Base-by-base conservation (phyloP, 2,329 filamentous ascomycete genomes). In the Cladophialophora exuberans region DNA sequence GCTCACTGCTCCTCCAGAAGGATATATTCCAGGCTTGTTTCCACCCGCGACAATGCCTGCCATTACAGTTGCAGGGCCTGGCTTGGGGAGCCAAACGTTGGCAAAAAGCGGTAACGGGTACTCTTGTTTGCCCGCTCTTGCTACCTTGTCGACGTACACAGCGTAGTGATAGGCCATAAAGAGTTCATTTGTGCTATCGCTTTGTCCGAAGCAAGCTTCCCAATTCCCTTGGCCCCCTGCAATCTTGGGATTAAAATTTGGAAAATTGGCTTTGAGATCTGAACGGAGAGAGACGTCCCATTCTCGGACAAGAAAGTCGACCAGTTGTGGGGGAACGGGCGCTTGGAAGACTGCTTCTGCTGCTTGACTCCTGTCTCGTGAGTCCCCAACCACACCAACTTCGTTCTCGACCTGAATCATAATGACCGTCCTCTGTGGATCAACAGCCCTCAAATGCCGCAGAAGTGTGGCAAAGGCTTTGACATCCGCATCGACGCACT, bases 341-440 rank as follows among this genome's bases (percentile, higher is more conserved):
- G 11, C 13, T 9, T 17, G 3, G 15, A 38, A 38, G 10, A 17
- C 35, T 2, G 9, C 11, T n/a, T n/a, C 17, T 38, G 35, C 35
- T n/a, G 10, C 11, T 9, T 9, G 11, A n/a, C n/a, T 17, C 2
- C 74, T 68, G 60, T 82, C 80, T 18, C 79, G 70, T 6, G 75
- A 81, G 60, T 82, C 79, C 0, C 79, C 78, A 0, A 82, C 67
- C 0, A 82, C 56, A 0, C 80, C 80, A 0, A 72, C 73, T 66
- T 83, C 80, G 36, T 83, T 83, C 64, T 83, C 77, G n/a, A 83
- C 79, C 57, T 83, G 80, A 0, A 82, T 73, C 80, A 82, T 82
- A 2, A 83, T 59, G 0, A 83, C 79, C 0, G 79, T 83, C 2
- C 68, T 72, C 38, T 81, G 70, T 9, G 71, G 64, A 1, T 66